Base-by-base conservation (phyloP, 1,284 basidiomycete genomes). In the Lentinula novae-zelandiae region DNA sequence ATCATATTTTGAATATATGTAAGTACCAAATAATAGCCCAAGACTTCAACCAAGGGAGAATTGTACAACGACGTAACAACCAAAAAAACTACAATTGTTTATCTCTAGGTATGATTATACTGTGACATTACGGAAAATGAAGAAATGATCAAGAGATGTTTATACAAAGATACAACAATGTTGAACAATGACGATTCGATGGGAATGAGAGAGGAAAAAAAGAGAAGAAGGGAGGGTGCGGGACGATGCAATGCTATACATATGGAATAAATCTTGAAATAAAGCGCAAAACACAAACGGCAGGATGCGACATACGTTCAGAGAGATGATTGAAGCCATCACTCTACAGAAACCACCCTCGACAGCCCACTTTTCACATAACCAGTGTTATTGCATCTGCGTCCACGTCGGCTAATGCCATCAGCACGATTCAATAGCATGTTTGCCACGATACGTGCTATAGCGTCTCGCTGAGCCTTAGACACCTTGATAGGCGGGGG, bases 371-470 rank as follows among this genome's bases (percentile, higher is more conserved):
- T 63, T 36, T 63, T 63, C 36, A 63, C 62, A 36, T 63, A 63
- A 6, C 53, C 54, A 48, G 17, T 22, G 22, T 20, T 22, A n/a
- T 17, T 38, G 20, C 62, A 59, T 50, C 55, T 53, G 17, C 58
- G 53, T 46, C 48, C 50, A 15, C 62, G 36, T 20, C 58, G 50
- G 10, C 54, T 51, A 38, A 52, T 12, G 10, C 53, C 55, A 58
- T 63, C 62, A 39, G 58, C 62, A 9, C 62, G 53, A 34, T 60
- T 63, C 48, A 63, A 53, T 33, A 63, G 42, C 58, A 63, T 63
- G 20, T 50, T 60, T 2, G 62, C 62, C 36, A 63, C 62, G 15
- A 63, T 49, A 5, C 53, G 55, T n/a, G 62, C 58, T 34, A 58
- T 60, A 7, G 58, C 55, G 34, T 60, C 51, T 5, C 50, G 58